Evolutionary conservation across 179 eudicot genomes (phyloP), one percentile per base, ranked within the genome.

Genomic region (Nepenthes alata): DNA sequence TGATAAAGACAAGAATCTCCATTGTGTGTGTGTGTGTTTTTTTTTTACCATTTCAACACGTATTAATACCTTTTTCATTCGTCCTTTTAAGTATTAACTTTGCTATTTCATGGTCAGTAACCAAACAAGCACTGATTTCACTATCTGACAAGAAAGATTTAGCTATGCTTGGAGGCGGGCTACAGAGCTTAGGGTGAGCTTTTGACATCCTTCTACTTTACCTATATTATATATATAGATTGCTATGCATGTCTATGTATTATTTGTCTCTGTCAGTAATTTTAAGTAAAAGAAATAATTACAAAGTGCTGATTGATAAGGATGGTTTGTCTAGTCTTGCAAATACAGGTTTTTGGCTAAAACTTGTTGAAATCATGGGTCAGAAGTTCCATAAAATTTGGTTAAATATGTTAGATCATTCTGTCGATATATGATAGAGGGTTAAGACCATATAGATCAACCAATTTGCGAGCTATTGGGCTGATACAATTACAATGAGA

Each of bases 161-260:
- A 77, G 69, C 76, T 65, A 53, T 80, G 65, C 82, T 91, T 61
- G 96, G 83, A n/a, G 71, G 65, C 51, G 95, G 88, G 44, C 81
- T 91, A 41, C 95, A 89, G 67, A 82, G 73, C 60, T 67, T 91
- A 60, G 98, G 98, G 98, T 91, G 59, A 81, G 85, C 51, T 66
- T 64, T 67, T 3, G 11, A 51, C 4, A 1, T 62, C 8, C n/a
- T n/a, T 8, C 38, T 56, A 0, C 9, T 37, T 55, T 6, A 25
- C 7, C 10, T 6, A 6, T 2, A 8, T 55, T 3, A 8, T 10
- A 16, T 6, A 8, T 8, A 4, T 35, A 3, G 9, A 25, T 36
- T 25, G 8, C 2, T 35, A 1, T 3, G 4, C 7, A 35, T 2
- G 9, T 16, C 5, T 16, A 12, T n/a, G 5, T n/a, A 6, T 52